These are phyloP conservation scores for Pleurostoma richardsiae DNA, from an alignment of 2,329 filamentous ascomycete genomes.

Conservation along the genomic window DNA sequence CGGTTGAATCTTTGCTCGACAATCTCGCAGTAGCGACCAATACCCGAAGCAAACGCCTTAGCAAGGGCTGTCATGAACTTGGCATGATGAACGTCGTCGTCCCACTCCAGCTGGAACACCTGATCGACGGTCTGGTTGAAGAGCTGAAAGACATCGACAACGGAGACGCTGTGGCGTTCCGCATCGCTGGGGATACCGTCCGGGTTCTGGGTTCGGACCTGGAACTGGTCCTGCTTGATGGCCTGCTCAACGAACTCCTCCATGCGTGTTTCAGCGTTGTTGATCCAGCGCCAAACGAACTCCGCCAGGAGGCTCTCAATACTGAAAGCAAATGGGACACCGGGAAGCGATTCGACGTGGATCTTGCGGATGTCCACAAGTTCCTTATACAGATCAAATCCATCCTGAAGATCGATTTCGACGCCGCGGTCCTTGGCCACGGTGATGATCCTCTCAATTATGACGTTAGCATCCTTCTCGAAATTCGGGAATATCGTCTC, in stretches of 20 bases:
- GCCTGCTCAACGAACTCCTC: constrained; percentile 83
- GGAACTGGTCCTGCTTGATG: constrained; percentile 84
- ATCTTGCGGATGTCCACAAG: constrained; percentile 79
- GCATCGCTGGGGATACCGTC: constrained; percentile 66
- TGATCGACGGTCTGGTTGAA: constrained; percentile 92
- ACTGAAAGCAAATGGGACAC: constrained; percentile 75
- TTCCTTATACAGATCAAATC: constrained; percentile 89
- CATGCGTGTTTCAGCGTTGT: constrained; percentile 72
- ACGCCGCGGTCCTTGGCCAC: constrained; percentile 62
- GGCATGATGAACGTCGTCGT: constrained; percentile 87
- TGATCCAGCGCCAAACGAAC: constrained; percentile 96
- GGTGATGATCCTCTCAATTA: constrained; percentile 76
- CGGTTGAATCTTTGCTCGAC: constrained; percentile 79
- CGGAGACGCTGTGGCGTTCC: constrained; percentile 85
- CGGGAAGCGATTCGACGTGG: constrained; percentile 69
- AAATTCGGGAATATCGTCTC: constrained; percentile 84
- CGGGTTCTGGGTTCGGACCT: constrained; percentile 61
- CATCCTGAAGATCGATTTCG: constrained; percentile 84
- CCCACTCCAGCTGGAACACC: constrained; percentile 82
- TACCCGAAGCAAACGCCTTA: constrained; percentile 75
- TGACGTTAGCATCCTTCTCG: constrained; percentile 80
- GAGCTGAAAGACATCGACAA: constrained; percentile 88
- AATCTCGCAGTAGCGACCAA: constrained; percentile 87
- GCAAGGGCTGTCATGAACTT: constrained; percentile 95
- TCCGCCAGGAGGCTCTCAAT: constrained; percentile 81